Conservation (phyloP, 371 early-diverging fungal species). For the Syncephalis plumigaleata region DNA sequence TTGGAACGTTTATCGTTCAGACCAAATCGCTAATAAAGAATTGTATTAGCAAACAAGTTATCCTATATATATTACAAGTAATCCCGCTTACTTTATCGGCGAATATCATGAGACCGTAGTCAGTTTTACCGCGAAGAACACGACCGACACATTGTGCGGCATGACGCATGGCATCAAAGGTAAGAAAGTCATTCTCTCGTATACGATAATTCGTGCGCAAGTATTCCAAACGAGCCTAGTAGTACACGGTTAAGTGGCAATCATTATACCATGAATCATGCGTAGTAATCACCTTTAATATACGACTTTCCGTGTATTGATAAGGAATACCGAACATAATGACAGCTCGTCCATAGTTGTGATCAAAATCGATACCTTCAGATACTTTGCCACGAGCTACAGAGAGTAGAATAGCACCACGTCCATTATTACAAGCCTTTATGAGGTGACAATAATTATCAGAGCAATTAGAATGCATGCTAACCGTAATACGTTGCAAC, state of each 20-base stretch:
- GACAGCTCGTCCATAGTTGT: conserved; percentile 97
- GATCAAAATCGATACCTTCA: conserved; percentile 99
- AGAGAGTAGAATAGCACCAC: conserved; percentile 95
- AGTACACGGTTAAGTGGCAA: neutral
- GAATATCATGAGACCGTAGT: conserved; percentile 99
- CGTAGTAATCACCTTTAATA: conserved; percentile 47
- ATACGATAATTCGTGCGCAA: conserved; percentile 85
- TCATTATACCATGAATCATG: neutral
- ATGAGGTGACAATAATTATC: neutral
- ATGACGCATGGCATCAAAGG: conserved; percentile 99
- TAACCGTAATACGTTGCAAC: no score
- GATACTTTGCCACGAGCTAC: conserved; percentile 99
- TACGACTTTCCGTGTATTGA: conserved; percentile 96
- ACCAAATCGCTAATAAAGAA: conserved; percentile 88
- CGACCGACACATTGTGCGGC: conserved; percentile 99
- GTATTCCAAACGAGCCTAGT: conserved; percentile 86
- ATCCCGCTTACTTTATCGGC: conserved; percentile 96
- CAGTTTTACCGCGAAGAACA: conserved; percentile 95
- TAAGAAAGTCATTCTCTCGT: conserved; percentile 96
- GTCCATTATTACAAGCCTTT: conserved; percentile 94
- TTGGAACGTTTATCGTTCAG: conserved; percentile 89
- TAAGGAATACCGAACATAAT: conserved; percentile 99
- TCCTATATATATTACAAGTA: no score
- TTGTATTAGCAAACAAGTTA: neutral
- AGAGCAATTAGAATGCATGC: no score